A percentile compares a stretch with the other conserved stretches of the same genome.
Conservation (phyloP, 352 stramenopile genomes). For the Pythium grandisporangium region DNA sequence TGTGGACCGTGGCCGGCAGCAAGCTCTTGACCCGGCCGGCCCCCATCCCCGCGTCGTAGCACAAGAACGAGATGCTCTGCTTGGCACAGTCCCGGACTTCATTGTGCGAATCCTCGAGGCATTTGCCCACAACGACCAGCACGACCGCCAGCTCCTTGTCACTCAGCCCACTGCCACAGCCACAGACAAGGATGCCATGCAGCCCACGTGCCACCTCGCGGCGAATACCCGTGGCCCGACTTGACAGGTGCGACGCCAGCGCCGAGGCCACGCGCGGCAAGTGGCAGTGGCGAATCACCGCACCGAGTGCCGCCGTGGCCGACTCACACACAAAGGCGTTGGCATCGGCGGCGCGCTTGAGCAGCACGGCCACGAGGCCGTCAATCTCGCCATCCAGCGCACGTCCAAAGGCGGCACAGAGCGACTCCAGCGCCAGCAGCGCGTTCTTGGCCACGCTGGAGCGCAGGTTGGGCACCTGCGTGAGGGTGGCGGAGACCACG, state of each 20-base stretch:
- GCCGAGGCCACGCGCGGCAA: conserved; percentile 29
- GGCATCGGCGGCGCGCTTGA: conserved; percentile 59
- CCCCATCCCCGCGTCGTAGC: conserved; percentile 25
- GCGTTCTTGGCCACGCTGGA: conserved; percentile 73
- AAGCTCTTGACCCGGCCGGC: conserved; percentile 40
- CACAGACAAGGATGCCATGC: conserved; percentile 32
- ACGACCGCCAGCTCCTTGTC: conserved; percentile 32
- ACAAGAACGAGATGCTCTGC: conserved; percentile 43
- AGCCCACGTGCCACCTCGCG: conserved; percentile 50
- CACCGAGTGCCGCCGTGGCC: conserved; percentile 27
- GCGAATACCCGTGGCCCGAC: conserved; percentile 39
- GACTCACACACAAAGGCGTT: conserved; percentile 73
- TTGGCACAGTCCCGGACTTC: conserved; percentile 65
- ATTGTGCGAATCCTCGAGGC: conserved; percentile 68
- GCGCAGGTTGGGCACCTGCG: conserved; percentile 56
- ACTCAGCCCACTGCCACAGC: conserved; percentile 20
- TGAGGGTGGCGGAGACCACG: conserved; percentile 36
- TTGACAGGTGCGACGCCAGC: conserved; percentile 26
- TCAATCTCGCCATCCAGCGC: conserved; percentile 55
- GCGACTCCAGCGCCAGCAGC: conserved; percentile 52
- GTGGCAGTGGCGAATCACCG: conserved; percentile 49
- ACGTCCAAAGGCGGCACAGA: conserved; percentile 33
- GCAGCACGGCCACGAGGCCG: conserved; percentile 38
- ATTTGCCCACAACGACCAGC: conserved; percentile 39
- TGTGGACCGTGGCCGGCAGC: conserved; percentile 24